Percentiles rank a stretch among this genome's conserved stretches.
phyloP scores from a whole-genome alignment of 1,139 yeast species.

The Debaryomycetaceae sp. region DNA sequence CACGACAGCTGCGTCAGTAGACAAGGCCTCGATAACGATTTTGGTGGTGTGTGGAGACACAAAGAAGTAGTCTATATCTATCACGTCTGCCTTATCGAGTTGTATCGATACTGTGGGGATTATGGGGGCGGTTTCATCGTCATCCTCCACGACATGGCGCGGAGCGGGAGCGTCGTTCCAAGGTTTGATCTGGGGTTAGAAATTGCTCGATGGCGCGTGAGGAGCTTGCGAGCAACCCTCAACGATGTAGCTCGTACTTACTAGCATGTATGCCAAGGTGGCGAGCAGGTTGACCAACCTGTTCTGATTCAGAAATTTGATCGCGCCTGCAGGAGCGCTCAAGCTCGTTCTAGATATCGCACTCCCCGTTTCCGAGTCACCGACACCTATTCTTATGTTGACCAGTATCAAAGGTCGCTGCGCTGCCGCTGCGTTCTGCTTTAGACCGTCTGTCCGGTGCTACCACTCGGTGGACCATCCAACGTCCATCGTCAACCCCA shows the following conservation, averaged over 20 bases:
- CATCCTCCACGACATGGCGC: slow-evolving; percentile 51
- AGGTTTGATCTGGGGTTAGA: slow-evolving; percentile 46
- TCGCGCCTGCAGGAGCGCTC: too few species aligned
- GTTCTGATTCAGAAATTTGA: too few species aligned
- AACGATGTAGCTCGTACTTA: too few species aligned
- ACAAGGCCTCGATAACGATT: slow-evolving; percentile 20
- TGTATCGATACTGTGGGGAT: slow-evolving; percentile 5
- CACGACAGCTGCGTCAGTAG: slow-evolving; percentile 11
- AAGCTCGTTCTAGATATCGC: too few species aligned
- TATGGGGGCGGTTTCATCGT: slow-evolving; percentile 17
- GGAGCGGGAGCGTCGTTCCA: slow-evolving; percentile 50
- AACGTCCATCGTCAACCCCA: slow-evolving; percentile 26
- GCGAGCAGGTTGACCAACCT: too few species aligned
- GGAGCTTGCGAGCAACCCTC: too few species aligned
- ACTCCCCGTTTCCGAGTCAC: too few species aligned
- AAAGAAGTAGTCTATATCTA: slow-evolving; percentile 18
- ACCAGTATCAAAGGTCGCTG: too few species aligned
- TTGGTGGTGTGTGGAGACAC: slow-evolving; percentile 27
- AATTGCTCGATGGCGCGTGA: too few species aligned
- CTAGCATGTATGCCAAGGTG: too few species aligned
- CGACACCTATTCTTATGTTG: too few species aligned
- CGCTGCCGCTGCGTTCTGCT: not conserved
- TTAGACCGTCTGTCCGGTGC: slow-evolving; percentile 3
- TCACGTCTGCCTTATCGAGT: not conserved
- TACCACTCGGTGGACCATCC: slow-evolving; percentile 39